Conservation (phyloP, 257 asterid genomes). For the Vinca minor region DNA sequence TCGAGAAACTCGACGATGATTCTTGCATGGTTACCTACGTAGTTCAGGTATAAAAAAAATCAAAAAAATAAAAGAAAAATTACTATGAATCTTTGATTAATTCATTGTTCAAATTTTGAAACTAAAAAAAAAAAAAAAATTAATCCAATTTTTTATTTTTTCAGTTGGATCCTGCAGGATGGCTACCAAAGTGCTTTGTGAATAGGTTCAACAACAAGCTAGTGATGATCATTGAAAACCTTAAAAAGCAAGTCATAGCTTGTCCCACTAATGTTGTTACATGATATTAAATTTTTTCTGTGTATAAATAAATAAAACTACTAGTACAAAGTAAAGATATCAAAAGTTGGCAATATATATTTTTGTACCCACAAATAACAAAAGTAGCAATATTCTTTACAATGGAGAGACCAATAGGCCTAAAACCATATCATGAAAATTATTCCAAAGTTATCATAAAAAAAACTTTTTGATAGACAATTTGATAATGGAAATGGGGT, state of each 20-base stretch:
- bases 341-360: neutral
- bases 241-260: conserved; percentile 68
- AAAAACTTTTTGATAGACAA: neutral
- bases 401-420: neutral
- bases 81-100: neutral
- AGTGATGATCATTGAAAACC: conserved; percentile 90
- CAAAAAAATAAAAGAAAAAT: too few species aligned
- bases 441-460: neutral
- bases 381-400: neutral
- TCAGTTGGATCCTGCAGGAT: conserved; percentile 95
- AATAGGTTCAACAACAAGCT: conserved; percentile 73
- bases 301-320: too few species aligned
- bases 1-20: conserved; percentile 70
- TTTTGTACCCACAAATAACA: neutral
- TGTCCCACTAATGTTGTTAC: conserved; percentile 45
- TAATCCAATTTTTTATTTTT: neutral
- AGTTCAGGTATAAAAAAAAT: conserved; percentile 51
- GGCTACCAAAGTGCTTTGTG: conserved; percentile 88
- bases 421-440: neutral
- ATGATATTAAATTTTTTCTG: conserved; percentile 29
- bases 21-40: conserved; percentile 90
- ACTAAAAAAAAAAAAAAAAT: neutral
- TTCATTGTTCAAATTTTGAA: neutral
- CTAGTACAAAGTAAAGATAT: neutral
- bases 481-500: neutral